Evolutionary conservation across 495 filamentous ascomycete genomes (phyloP), one percentile per base, ranked within the genome.

Genomic region (Oleoguttula mirabilis): DNA sequence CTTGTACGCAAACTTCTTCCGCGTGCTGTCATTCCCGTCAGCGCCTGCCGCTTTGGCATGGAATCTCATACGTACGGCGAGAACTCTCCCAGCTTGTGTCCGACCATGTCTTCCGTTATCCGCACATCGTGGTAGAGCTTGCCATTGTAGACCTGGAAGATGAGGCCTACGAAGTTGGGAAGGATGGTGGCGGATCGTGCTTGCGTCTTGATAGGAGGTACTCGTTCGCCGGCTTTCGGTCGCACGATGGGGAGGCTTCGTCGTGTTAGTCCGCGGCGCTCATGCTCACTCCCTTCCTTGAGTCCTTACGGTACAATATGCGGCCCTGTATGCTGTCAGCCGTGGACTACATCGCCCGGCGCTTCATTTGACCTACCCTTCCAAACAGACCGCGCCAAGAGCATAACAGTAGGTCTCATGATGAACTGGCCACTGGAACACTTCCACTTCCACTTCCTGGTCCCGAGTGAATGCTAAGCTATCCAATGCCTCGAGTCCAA

Each of bases 61-160:
- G 21, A 12, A 38, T 8, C 32, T 20, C 39, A 32, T 5, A 79
- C 88, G 62, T 76, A 94, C 87, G 73, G 55, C 48, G 87, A 76
- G 63, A 94, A 98, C 67, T 96, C 92, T 47, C 90, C 90, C 56
- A 98, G 69, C 65, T 96, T 98, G 61, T 92, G 80, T 31, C 92
- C 90, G 12, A 98, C 92, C 92, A 98, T 96, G 58, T 96, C 85
- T 63, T 95, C 88, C 30, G 87, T 94, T 45, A 98, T 80, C 34
- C 69, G 68, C 22, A 96, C 68, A 59, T 96, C 92, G 47, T 82
- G 60, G 58, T 98, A 98, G 1, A 71, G 75, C 72, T 94, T 96
- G 51, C 90, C 90, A 61, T 95, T 96, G 58, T 98, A 82, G 16
- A 98, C 75, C 56, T 88, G 82, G 64, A 96, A 98, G 55, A 76